phyloP scores from a whole-genome alignment of 2,329 filamentous ascomycete species.

The Eurotiales sp. region DNA sequence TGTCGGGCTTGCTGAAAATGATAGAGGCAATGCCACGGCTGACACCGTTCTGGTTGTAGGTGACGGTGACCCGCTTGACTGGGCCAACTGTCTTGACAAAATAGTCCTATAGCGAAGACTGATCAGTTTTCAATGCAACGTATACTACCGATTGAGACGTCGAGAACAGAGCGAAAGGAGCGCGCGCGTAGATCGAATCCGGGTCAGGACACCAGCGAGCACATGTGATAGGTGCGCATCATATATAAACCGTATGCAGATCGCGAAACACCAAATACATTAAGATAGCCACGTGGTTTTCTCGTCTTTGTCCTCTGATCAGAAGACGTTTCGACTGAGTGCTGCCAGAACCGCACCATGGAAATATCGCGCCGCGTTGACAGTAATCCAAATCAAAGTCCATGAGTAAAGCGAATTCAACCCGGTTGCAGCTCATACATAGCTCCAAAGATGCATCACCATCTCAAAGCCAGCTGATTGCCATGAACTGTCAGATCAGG shows the following conservation, averaged over 20 bases:
- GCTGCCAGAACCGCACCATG: background rate
- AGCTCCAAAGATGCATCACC: constrained; percentile 11
- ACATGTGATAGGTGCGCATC: constrained; percentile 42
- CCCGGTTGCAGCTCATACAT: background rate
- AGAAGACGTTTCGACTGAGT: background rate
- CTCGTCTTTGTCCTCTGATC: background rate
- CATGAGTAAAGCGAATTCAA: background rate
- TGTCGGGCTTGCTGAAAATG: constrained; percentile 74
- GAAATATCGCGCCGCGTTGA: background rate
- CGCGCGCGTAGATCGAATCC: constrained; percentile 22
- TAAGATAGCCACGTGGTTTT: constrained; percentile 7
- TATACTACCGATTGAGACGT: constrained; percentile 21
- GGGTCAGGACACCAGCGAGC: constrained; percentile 54
- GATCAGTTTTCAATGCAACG: constrained; percentile 43
- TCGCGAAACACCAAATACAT: background rate
- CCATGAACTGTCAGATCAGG: background rate
- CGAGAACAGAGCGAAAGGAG: constrained; percentile 25
- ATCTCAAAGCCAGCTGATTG: background rate
- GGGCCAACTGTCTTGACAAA: constrained; percentile 82
- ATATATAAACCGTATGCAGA: constrained; percentile 12
- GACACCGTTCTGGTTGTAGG: constrained; percentile 86
- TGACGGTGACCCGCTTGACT: constrained; percentile 86
- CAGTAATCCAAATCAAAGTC: background rate
- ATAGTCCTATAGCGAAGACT: constrained; percentile 76
- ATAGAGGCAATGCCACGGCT: constrained; percentile 93